Base-by-base conservation (phyloP, 2,329 filamentous ascomycete genomes). In the Sporothrix protearum region DNA sequence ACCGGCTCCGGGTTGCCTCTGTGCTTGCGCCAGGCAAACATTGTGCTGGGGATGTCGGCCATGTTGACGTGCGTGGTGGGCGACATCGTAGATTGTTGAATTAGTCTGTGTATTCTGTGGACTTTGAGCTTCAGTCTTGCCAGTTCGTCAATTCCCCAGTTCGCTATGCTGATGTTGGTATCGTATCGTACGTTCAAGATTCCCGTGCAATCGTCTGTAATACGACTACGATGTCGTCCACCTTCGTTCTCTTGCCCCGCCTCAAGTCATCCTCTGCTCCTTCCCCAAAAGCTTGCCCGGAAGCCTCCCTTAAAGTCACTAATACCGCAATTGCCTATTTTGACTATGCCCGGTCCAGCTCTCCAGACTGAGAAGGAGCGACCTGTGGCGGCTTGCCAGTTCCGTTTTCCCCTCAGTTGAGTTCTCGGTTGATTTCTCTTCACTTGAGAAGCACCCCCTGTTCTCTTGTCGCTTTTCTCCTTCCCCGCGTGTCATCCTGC, bases 21-120 rank as follows among this genome's bases (percentile, higher is more conserved):
- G 53, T 69, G 68, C 25, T 69, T 69, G 53, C 68, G 53, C 68
- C 68, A 69, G 53, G 68, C 68, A 69, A 69, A 69, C 68, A 69
- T 69, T 9, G 53, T 69, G 3, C 39, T n/a, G 1, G 68, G 68
- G 3, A 69, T 25, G 5, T 61, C 55, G 2, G 66, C 16, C 66
- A 68, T 68, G 9, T 68, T 19, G 33, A 19, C 10, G 28, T 63
- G 1, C 45, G 19, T 19, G 39, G 39, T 45, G 39, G 1, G 10
- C 10, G 12, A 45, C 39, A 3, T 9, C 14, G 39, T 45, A n/a
- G 16, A 19, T n/a, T 36, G 16, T 10, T 45, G 39, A 12, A 12
- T 45, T 45, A 12, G 7, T 10, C 9, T 45, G 12, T 45, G 10
- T 47, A 47, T 16, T 47, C 19, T 19, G 42, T 42, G 39, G 2